Base-by-base conservation (phyloP, 306 rosid species). In the Vigna reflexopilosa region DNA sequence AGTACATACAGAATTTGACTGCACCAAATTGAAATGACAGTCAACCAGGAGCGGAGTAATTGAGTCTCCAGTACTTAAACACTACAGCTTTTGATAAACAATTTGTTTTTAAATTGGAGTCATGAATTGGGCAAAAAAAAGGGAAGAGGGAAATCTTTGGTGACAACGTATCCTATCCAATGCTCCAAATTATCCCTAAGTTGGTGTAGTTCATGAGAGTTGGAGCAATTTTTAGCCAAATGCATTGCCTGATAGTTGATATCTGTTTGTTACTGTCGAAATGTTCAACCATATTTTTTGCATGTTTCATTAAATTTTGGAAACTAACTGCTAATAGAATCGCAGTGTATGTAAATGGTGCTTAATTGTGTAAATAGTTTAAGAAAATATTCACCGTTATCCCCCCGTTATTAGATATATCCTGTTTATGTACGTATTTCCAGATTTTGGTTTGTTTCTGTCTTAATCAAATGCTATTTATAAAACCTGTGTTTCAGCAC, bases 401-500 rank as follows among this genome's bases (percentile, higher is more conserved):
- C 56, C 26, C 0, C 0, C 30, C 2, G 28, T 6, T 24, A 16
- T 13, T 30, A 44, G 54, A 42, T 69, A 22, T 32, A 40, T 26
- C 59, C 40, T 77, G 36, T 58, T 24, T 47, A 22, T 59, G 40
- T 38, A 24, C 34, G 52, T 38, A 52, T 54, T 55, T 65, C 75
- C 26, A 44, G 22, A 44, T 47, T 80, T 80, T 40, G 42, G 56
- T 45, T 42, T 55, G 55, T 49, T 75, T 67, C 20, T 49, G 70
- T 42, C 26, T 49, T 76, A 36, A 57, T 47, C 47, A 52, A 70
- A 11, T 78, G 51, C 64, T 72, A 42, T 82, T 76, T 57, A 22
- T 20, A 19, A 16, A 45, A 11, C 52, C 1, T 5, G 65, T 58
- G 61, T 72, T 80, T 72, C 85, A 86, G 89, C 89, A 61, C 79